Evolutionary conservation across 1,139 yeast genomes (phyloP).

Genomic region (Protomyces macrosporus): DNA sequence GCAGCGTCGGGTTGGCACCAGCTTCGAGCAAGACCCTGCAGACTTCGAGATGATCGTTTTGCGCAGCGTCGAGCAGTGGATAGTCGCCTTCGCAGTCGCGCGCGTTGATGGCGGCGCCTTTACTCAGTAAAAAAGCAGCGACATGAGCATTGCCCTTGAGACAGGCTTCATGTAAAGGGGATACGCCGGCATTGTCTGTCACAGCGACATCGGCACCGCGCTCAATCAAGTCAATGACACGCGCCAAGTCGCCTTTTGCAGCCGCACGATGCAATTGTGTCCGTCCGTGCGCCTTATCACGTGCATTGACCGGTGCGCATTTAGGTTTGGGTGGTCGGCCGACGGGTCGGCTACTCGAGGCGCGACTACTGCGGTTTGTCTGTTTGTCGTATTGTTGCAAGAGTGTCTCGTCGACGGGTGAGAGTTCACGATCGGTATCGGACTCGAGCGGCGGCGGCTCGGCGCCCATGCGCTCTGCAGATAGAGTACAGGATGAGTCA

Average conservation of each 20-base stretch:
- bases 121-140: background rate
- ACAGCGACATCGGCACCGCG: slow-evolving; percentile 7
- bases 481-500: too few species aligned
- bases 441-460: background rate
- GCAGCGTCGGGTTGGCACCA: slow-evolving; percentile 20
- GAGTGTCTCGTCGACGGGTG: background rate
- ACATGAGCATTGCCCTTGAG: background rate
- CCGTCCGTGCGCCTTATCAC: slow-evolving; percentile 22
- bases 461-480: too few species aligned
- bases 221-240: slow-evolving; percentile 7
- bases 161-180: slow-evolving; percentile 21
- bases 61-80: slow-evolving; percentile 21
- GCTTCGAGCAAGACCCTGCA: slow-evolving; percentile 18
- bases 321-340: background rate
- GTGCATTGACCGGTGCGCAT: background rate
- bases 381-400: background rate
- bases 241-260: slow-evolving; percentile 5
- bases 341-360: background rate
- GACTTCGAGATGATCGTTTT: slow-evolving; percentile 7
- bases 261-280: slow-evolving; percentile 17
- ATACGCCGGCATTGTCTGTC: slow-evolving; percentile 20
- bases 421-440: background rate
- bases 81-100: slow-evolving; percentile 23
- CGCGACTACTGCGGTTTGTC: background rate
- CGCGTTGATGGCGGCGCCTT: slow-evolving; percentile 11